Evolutionary conservation across 805 yeast species (phyloP).

Genomic region (Saitoella complicata): DNA sequence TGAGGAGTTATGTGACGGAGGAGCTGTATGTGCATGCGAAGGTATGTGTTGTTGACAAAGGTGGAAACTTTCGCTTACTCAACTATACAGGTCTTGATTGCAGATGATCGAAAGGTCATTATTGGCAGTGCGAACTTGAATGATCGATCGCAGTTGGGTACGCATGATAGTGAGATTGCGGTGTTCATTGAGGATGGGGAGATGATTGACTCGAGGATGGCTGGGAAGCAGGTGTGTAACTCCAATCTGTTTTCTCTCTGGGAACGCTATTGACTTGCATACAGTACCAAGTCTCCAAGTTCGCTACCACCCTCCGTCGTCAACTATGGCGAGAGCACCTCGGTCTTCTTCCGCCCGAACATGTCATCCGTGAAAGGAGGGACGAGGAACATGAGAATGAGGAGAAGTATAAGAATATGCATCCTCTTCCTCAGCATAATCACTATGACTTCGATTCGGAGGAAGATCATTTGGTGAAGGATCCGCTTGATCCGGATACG

Average conservation of each 20-base stretch:
- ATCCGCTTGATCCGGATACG: no score
- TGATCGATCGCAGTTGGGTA: slow-evolving; percentile 93
- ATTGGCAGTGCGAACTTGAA: slow-evolving; percentile 96
- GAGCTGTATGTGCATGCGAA: slow-evolving; percentile 91
- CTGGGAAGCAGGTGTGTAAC: slow-evolving; percentile 34
- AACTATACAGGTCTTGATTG: slow-evolving; percentile 35
- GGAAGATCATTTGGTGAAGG: no score
- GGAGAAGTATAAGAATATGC: no score
- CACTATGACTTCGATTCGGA: no score
- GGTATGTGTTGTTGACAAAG: neutral
- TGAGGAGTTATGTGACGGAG: slow-evolving; percentile 59
- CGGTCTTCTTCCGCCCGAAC: slow-evolving; percentile 35
- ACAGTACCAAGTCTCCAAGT: slow-evolving; percentile 61
- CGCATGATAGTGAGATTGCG: slow-evolving; percentile 88
- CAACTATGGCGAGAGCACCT: slow-evolving; percentile 93
- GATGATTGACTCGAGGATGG: slow-evolving; percentile 54
- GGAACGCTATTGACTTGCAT: no score
- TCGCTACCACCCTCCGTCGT: slow-evolving; percentile 77
- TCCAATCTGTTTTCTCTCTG: no score
- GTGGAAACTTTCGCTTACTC: no score
- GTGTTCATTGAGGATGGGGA: slow-evolving; percentile 74
- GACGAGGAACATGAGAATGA: no score
- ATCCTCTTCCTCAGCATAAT: no score
- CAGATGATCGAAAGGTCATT: slow-evolving; percentile 82
- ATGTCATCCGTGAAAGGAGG: no score